Conservation (phyloP, 805 yeast genomes). For the Kluyveromyces wickerhamii region DNA sequence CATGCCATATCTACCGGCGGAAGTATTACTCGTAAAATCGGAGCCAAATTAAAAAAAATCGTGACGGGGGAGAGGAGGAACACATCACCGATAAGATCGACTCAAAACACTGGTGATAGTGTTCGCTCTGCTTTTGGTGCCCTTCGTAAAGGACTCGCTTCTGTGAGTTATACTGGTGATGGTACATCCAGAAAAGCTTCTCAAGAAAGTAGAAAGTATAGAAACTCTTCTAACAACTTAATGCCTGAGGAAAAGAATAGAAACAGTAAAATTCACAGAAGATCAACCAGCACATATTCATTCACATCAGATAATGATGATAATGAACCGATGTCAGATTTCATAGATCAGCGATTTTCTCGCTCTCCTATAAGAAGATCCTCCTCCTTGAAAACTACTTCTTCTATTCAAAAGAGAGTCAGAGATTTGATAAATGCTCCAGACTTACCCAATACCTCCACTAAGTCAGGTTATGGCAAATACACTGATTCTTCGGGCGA, state of each 20-base stretch:
- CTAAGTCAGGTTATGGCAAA: conserved; percentile 79
- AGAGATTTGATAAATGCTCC: conserved; percentile 35
- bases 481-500: conserved; percentile 39
- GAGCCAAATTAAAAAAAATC: conserved; percentile 14
- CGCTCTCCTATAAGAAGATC: conserved; percentile 9
- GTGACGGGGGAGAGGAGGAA: conserved; percentile 16
- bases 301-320: conserved; percentile 10
- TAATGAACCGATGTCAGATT: conserved; percentile 5
- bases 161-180: conserved; percentile 13
- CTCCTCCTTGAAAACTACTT: conserved; percentile 2
- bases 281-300: conserved; percentile 5
- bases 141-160: conserved; percentile 10
- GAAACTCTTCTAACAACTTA: not conserved
- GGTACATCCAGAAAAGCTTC: conserved; percentile 1
- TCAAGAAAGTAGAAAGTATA: not conserved
- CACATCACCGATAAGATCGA: conserved; percentile 17
- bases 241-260: not conserved
- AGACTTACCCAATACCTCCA: conserved; percentile 39
- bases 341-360: conserved; percentile 8
- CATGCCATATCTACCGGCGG: conserved; percentile 15
- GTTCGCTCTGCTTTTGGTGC: conserved; percentile 16
- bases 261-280: not conserved
- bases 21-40: conserved; percentile 14
- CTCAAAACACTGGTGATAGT: conserved; percentile 23
- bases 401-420: conserved; percentile 48